Percentiles rank a stretch among this genome's conserved stretches.
phyloP scores from a whole-genome alignment of 306 rosid species.

The Inga oerstediana region DNA sequence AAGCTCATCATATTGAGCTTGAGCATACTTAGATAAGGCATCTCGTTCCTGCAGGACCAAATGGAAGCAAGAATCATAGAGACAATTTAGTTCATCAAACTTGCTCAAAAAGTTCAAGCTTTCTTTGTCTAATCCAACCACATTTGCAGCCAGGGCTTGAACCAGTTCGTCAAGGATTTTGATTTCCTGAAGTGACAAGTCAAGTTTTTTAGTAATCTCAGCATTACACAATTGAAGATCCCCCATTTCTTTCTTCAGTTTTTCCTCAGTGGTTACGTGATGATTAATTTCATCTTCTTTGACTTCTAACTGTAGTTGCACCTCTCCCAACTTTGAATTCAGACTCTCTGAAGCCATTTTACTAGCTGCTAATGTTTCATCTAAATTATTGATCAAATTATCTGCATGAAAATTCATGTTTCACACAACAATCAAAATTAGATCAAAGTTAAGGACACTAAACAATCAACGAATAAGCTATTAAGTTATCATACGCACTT shows the following conservation, averaged over 20 bases:
- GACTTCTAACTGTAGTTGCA: constrained; percentile 53
- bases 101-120: constrained; percentile 61
- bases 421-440: constrained; percentile 30
- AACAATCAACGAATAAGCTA: neutral
- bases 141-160: constrained; percentile 51
- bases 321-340: constrained; percentile 63
- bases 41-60: constrained; percentile 70
- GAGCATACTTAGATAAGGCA: constrained; percentile 57
- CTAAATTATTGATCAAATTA: constrained; percentile 59
- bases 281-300: constrained; percentile 67
- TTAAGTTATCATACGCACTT: neutral
- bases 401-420: constrained; percentile 58
- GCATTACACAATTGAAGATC: constrained; percentile 54
- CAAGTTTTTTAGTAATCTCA: constrained; percentile 58
- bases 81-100: constrained; percentile 69
- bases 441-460: constrained; percentile 12
- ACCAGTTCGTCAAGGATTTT: constrained; percentile 60
- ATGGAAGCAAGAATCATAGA: constrained; percentile 64
- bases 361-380: constrained; percentile 57
- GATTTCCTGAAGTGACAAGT: constrained; percentile 58
- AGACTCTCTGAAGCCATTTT: constrained; percentile 61
- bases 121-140: constrained; percentile 66
- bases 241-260: constrained; percentile 61
- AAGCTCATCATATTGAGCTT: constrained; percentile 59
- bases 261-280: constrained; percentile 49